These are phyloP conservation scores for Fusarium illudens DNA, from an alignment of 2,329 filamentous ascomycete species.

Conservation along the genomic window DNA sequence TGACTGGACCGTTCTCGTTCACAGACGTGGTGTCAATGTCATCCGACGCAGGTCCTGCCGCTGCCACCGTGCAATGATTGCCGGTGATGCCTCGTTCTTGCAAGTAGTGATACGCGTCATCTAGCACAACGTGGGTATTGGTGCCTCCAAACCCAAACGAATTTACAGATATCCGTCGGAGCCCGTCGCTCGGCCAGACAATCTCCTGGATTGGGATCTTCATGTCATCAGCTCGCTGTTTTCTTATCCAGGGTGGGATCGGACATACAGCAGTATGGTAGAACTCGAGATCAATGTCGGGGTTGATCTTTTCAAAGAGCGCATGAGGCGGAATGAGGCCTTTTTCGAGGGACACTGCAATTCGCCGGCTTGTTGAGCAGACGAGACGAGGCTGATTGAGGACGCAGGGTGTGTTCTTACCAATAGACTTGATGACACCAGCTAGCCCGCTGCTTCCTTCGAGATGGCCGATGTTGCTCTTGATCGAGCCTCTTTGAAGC, in stretches of 20 bases:
- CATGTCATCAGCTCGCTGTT: not conserved
- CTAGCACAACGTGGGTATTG: conserved; percentile 7
- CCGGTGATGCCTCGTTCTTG: not conserved
- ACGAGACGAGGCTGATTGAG: not conserved
- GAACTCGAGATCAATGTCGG: not conserved
- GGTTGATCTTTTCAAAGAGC: not conserved
- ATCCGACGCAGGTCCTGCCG: not conserved
- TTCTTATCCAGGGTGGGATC: not conserved
- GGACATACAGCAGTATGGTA: not conserved
- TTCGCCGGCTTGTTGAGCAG: not conserved
- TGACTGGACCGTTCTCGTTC: not conserved
- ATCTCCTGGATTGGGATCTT: conserved; percentile 6
- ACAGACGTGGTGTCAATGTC: not conserved
- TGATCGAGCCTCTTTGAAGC: not conserved
- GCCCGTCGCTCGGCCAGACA: not conserved
- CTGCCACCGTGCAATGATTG: not conserved
- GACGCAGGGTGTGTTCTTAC: not conserved
- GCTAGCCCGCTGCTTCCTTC: not conserved
- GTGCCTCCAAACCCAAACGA: conserved; percentile 13
- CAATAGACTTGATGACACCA: not conserved
- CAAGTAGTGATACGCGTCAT: conserved; percentile 7
- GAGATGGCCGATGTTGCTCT: not conserved
- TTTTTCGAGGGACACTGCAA: not conserved
- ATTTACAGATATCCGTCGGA: conserved; percentile 6
- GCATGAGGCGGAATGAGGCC: not conserved